Percentiles rank a stretch among this genome's conserved stretches.
These are phyloP conservation scores for Isoetes taiwanensis DNA, from an alignment of 75 land plant species.

Conservation along the genomic window DNA sequence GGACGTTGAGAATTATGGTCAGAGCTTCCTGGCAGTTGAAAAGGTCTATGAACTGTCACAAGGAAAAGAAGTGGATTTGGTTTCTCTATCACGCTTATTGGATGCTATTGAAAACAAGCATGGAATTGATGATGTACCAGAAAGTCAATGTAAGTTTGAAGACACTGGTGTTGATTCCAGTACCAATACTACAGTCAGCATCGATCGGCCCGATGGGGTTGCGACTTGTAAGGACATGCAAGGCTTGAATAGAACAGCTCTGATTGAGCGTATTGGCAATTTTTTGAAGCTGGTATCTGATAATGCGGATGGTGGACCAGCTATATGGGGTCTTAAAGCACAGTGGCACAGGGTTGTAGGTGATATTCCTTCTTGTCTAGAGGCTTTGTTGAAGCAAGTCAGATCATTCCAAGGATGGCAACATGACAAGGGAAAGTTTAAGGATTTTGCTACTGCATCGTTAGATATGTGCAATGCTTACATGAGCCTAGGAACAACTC, in stretches of 20 bases:
- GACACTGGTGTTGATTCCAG: no score
- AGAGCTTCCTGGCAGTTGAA: conserved; percentile 68
- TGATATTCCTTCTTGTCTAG: conserved; percentile 54
- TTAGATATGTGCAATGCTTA: conserved; percentile 64
- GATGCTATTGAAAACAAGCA: conserved; percentile 35
- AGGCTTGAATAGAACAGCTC: no score
- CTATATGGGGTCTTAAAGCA: conserved; percentile 81
- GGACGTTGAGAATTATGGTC: conserved; percentile 50
- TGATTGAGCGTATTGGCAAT: no score
- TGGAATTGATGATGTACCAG: neutral
- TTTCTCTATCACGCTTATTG: conserved; percentile 37
- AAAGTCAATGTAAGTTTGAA: no score
- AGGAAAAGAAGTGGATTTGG: conserved; percentile 47
- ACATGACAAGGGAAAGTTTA: conserved; percentile 49
- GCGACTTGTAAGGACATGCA: no score
- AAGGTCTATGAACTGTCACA: conserved; percentile 65
- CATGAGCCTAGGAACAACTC: conserved; percentile 37
- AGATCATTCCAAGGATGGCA: conserved; percentile 84
- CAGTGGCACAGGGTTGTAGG: conserved; percentile 80
- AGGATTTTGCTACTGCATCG: conserved; percentile 51
- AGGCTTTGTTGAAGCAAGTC: conserved; percentile 86
- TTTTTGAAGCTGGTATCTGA: no score
- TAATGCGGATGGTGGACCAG: conserved; percentile 38
- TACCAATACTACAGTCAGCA: no score
- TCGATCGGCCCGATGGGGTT: no score